These are phyloP conservation scores for Cercospora brassicicola DNA, from an alignment of 2,329 filamentous ascomycete species.

Conservation along the genomic window DNA sequence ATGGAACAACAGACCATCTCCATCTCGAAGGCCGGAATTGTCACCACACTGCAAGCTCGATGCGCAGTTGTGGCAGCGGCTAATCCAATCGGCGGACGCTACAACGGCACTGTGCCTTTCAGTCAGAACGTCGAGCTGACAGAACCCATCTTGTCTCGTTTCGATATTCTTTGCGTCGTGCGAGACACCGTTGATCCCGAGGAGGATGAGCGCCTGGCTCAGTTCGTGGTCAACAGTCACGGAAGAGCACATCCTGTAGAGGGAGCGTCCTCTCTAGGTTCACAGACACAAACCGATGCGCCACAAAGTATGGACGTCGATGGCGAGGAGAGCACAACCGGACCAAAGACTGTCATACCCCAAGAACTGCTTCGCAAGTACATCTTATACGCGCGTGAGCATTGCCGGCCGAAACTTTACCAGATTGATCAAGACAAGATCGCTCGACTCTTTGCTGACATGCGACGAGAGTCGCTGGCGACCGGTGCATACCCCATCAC, in stretches of 20 bases:
- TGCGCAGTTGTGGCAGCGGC: constrained; percentile 96
- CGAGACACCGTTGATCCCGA: constrained; percentile 89
- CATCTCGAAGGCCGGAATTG: constrained; percentile 97
- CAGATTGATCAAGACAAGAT: constrained; percentile 98
- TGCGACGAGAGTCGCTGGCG: constrained; percentile 87
- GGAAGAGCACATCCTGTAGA: constrained; percentile 75
- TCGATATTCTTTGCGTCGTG: constrained; percentile 95
- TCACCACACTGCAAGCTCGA: constrained; percentile 91
- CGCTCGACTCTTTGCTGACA: constrained; percentile 88
- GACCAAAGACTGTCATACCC: constrained; percentile 70
- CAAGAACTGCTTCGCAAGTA: constrained; percentile 94
- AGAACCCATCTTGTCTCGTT: constrained; percentile 95
- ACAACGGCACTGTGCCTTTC: constrained; percentile 95
- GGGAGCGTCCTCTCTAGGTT: constrained; percentile 38
- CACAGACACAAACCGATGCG: constrained; percentile 42
- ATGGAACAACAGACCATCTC: constrained; percentile 99
- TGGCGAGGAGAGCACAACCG: constrained; percentile 46
- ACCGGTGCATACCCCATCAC: constrained; percentile 98
- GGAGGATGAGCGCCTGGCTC: constrained; percentile 89
- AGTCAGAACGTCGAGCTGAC: constrained; percentile 95
- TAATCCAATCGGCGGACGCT: constrained; percentile 93
- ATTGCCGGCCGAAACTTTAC: constrained; percentile 86
- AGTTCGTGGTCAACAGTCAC: constrained; percentile 93
- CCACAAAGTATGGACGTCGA: constrained; percentile 63
- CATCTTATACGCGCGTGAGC: constrained; percentile 90